Percentiles rank a stretch among this genome's conserved stretches.
Conservation (phyloP, 169 alveolate genomes). For the Plasmodium malariae region DNA sequence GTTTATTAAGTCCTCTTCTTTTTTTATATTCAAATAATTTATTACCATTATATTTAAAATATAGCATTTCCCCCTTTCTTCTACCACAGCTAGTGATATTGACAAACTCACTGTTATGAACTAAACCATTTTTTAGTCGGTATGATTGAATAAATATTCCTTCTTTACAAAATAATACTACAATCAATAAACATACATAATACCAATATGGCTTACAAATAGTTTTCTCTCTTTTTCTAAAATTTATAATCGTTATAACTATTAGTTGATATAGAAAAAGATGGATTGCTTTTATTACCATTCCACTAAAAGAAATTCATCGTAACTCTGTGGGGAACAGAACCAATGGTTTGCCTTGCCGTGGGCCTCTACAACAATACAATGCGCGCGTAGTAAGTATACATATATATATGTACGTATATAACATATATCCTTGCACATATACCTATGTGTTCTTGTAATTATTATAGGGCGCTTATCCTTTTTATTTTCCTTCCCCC, state of each 20-base stretch:
- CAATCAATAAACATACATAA: not conserved
- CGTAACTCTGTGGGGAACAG: too few relatives aligned
- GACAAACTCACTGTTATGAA: not conserved
- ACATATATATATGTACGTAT: too few relatives aligned
- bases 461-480: not conserved
- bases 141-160: not conserved
- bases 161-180: not conserved
- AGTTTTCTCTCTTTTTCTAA: not conserved
- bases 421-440: too few relatives aligned
- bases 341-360: too few relatives aligned
- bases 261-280: not conserved
- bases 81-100: not conserved
- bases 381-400: too few relatives aligned
- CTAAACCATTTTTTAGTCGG: not conserved
- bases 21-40: not conserved
- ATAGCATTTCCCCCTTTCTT: not conserved
- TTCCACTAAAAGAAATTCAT: slow-evolving; percentile 25
- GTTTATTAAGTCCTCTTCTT: too few relatives aligned
- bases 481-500: not conserved
- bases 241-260: not conserved
- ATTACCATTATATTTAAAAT: not conserved
- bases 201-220: not conserved
- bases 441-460: too few relatives aligned
- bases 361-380: too few relatives aligned
- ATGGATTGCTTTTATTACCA: not conserved